Conservation (phyloP, 306 rosid species). For the Clitoria ternatea region DNA sequence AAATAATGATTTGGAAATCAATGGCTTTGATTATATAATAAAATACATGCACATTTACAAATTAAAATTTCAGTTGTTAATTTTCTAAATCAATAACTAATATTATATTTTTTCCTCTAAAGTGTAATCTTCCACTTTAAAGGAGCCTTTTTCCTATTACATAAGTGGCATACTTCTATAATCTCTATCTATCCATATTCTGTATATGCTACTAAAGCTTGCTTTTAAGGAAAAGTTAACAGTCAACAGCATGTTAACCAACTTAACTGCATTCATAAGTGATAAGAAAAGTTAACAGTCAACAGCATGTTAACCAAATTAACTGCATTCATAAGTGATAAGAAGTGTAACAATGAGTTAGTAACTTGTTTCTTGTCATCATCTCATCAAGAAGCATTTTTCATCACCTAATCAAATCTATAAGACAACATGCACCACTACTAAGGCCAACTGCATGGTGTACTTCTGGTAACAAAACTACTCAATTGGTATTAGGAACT, state of each 20-base stretch:
- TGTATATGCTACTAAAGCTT: not conserved
- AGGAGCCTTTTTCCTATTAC: no score
- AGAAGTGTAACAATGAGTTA: not conserved
- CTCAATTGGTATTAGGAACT: not conserved
- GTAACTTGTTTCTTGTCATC: not conserved
- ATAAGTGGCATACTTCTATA: not conserved
- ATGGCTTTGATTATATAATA: no score
- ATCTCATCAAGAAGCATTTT: not conserved
- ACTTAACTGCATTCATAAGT: not conserved
- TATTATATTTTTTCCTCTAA: no score
- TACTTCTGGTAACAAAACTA: not conserved
- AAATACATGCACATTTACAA: no score
- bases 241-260: not conserved
- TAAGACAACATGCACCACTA: not conserved
- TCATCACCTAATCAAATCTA: not conserved
- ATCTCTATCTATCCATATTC: not conserved
- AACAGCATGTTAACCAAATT: not conserved
- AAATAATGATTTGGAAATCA: no score
- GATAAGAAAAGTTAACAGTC: not conserved
- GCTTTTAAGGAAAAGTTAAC: not conserved
- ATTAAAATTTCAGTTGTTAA: no score
- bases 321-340: not conserved
- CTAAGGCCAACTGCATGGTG: not conserved
- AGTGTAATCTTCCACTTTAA: no score
- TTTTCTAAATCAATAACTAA: no score